Percentiles rank a stretch among this genome's conserved stretches.
phyloP scores from a whole-genome alignment of 2,329 filamentous ascomycete species.

The Paecilomyces formosus region DNA sequence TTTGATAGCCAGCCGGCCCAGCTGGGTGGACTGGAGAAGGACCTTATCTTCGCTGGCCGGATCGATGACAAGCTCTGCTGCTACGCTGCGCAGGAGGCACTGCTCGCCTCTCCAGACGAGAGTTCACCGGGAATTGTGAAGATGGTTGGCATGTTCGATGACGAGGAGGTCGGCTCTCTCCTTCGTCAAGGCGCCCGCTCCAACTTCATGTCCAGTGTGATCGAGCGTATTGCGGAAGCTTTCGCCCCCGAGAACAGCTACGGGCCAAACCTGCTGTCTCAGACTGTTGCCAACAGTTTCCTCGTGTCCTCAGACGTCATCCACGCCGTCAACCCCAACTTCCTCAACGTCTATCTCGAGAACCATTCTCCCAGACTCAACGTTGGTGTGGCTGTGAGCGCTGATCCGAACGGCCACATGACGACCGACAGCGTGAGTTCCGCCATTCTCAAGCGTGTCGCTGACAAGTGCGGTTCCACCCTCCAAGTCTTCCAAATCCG shows the following conservation, averaged over 20 bases:
- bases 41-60: constrained; percentile 89
- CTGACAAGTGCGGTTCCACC: constrained; percentile 61
- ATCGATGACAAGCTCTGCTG: constrained; percentile 98
- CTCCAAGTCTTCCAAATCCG: constrained; percentile 91
- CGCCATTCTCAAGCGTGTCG: constrained; percentile 69
- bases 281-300: constrained; percentile 88
- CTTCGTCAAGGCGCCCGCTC: constrained; percentile 82
- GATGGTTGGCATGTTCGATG: constrained; percentile 88
- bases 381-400: constrained; percentile 70
- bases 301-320: constrained; percentile 87
- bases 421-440: constrained; percentile 85
- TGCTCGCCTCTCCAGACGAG: constrained; percentile 58
- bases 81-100: constrained; percentile 78
- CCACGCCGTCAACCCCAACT: constrained; percentile 93
- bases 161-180: constrained; percentile 90
- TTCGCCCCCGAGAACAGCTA: constrained; percentile 41
- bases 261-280: constrained; percentile 56
- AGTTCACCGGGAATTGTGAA: constrained; percentile 62
- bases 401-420: constrained; percentile 90
- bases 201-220: constrained; percentile 75
- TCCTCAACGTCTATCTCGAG: constrained; percentile 71
- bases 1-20: constrained; percentile 84
- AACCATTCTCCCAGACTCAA: constrained; percentile 85
- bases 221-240: constrained; percentile 70
- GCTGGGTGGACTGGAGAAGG: constrained; percentile 76